Evolutionary conservation across 768 basidiomycete genomes (phyloP).

Genomic region (Coprinopsis sp.): DNA sequence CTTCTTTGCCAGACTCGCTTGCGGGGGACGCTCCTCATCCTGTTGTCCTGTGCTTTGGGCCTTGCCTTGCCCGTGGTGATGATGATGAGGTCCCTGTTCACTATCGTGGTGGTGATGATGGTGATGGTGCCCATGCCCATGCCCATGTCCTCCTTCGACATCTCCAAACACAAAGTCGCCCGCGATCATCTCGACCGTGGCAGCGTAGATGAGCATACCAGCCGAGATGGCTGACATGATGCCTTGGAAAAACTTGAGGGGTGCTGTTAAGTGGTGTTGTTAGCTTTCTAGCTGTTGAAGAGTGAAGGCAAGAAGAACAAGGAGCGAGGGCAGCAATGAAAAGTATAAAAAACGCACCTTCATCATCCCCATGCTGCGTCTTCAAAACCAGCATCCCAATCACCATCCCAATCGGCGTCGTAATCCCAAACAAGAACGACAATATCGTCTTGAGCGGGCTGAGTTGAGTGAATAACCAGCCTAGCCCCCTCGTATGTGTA

Average conservation of each 20-base stretch:
- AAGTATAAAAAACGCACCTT: slow-evolving; percentile 13
- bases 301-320: neutral
- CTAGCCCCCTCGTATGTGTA: neutral
- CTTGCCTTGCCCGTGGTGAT: slow-evolving; percentile 11
- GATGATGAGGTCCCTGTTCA: slow-evolving; percentile 7
- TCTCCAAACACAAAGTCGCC: slow-evolving; percentile 81
- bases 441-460: slow-evolving; percentile 44
- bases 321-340: neutral
- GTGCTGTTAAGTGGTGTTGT: slow-evolving; percentile 27
- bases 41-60: slow-evolving; percentile 6
- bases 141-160: slow-evolving; percentile 32
- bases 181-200: slow-evolving; percentile 83
- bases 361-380: slow-evolving; percentile 23
- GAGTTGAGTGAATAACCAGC: neutral
- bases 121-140: slow-evolving; percentile 19
- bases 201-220: slow-evolving; percentile 79
- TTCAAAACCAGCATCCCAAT: slow-evolving; percentile 49
- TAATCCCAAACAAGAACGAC: slow-evolving; percentile 63
- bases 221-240: slow-evolving; percentile 79
- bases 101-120: slow-evolving; percentile 23
- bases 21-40: slow-evolving; percentile 15
- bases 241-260: slow-evolving; percentile 59
- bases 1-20: slow-evolving; percentile 33
- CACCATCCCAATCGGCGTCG: slow-evolving; percentile 66
- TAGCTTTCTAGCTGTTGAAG: too few relatives aligned